These are phyloP conservation scores for Globisporangium lucens DNA, from an alignment of 352 stramenopile species.

Conservation along the genomic window DNA sequence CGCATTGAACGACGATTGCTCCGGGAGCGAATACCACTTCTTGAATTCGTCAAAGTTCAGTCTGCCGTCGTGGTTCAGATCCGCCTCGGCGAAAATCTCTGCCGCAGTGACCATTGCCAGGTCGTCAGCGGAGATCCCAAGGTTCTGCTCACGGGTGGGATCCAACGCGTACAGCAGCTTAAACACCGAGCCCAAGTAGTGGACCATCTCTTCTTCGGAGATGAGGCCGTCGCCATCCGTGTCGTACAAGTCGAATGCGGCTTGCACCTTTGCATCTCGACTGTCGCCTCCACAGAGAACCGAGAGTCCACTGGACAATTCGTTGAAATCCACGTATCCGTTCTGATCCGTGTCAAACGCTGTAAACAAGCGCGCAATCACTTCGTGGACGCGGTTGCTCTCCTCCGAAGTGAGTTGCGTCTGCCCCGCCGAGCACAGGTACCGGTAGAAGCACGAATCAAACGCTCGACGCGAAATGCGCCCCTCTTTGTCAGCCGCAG, in stretches of 20 bases:
- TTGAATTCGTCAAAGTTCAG: constrained; percentile 85
- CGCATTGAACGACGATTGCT: constrained; percentile 68
- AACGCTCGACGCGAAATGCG: constrained; percentile 65
- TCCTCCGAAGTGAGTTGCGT: constrained; percentile 36
- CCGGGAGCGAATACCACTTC: constrained; percentile 71
- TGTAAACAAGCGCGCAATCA: constrained; percentile 72
- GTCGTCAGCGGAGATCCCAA: constrained; percentile 59
- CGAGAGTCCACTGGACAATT: constrained; percentile 72
- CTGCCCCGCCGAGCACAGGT: constrained; percentile 42
- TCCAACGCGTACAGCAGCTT: constrained; percentile 75
- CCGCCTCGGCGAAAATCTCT: constrained; percentile 86
- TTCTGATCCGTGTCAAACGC: constrained; percentile 77
- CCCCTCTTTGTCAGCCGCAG: constrained; percentile 41
- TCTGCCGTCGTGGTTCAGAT: constrained; percentile 83
- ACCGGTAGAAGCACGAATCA: constrained; percentile 75
- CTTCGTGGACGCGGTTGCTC: constrained; percentile 59
- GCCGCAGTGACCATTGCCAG: constrained; percentile 62
- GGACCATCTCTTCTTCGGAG: constrained; percentile 79
- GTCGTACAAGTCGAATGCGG: constrained; percentile 86
- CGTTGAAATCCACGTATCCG: constrained; percentile 68
- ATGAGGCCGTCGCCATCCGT: constrained; percentile 81
- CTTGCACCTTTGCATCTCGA: constrained; percentile 64
- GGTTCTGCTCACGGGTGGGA: constrained; percentile 48
- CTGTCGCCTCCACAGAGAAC: constrained; percentile 57
- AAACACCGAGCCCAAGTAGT: constrained; percentile 85